These are phyloP conservation scores for Allantophomopsis lycopodina DNA, from an alignment of 2,329 filamentous ascomycete genomes.

Conservation along the genomic window DNA sequence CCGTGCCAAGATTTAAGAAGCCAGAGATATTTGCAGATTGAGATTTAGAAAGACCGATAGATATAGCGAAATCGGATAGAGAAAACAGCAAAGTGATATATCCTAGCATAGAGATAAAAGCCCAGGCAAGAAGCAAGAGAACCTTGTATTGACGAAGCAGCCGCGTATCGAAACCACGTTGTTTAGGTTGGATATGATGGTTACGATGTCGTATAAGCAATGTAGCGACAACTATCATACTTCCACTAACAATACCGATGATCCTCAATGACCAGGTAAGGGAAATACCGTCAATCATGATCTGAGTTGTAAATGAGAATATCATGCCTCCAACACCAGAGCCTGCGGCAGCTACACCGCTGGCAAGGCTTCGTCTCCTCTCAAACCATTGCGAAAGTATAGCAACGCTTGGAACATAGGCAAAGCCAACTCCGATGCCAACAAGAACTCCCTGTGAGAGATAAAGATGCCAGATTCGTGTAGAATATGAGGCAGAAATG, in stretches of 20 bases:
- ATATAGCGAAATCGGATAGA: conserved; percentile 29
- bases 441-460: conserved; percentile 45
- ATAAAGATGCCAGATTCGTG: conserved; percentile 43
- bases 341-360: conserved; percentile 37
- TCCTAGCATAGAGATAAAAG: conserved; percentile 29
- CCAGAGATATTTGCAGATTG: conserved; percentile 26
- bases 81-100: conserved; percentile 32
- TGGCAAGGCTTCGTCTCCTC: conserved; percentile 35
- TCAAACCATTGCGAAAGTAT: conserved; percentile 47
- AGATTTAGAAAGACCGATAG: conserved; percentile 22
- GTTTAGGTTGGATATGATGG: conserved; percentile 3
- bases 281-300: conserved; percentile 34
- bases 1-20: conserved; percentile 31
- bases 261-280: conserved; percentile 40
- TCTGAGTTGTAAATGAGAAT: conserved; percentile 32
- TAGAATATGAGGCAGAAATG: conserved; percentile 37
- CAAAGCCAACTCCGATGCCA: conserved; percentile 45
- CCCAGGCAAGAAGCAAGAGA: conserved; percentile 24
- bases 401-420: conserved; percentile 38
- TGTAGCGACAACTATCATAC: conserved; percentile 5
- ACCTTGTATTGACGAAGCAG: conserved; percentile 22
- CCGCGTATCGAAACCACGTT: conserved; percentile 6
- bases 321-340: conserved; percentile 38
- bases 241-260: conserved; percentile 2
- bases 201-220: conserved; percentile 6